Percentiles rank a stretch among this genome's conserved stretches.
These are phyloP conservation scores for Leonotis leonurus DNA, from an alignment of 257 asterid genomes.

Conservation along the genomic window DNA sequence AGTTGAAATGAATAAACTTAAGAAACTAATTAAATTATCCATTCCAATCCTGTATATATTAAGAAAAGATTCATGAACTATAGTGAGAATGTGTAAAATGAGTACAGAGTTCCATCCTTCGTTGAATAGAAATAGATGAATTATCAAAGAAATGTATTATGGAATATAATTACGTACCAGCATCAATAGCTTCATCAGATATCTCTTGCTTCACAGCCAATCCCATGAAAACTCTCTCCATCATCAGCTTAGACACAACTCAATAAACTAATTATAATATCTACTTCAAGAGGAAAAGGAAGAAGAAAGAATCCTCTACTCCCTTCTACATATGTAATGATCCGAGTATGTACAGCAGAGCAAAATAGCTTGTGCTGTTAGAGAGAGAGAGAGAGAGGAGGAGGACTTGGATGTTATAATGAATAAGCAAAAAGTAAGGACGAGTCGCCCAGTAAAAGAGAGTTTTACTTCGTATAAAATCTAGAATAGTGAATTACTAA, in stretches of 20 bases:
- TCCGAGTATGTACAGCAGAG: background rate
- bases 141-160: background rate
- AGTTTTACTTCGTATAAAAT: too few species aligned
- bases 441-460: too few species aligned
- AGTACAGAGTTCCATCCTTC: background rate
- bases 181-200: constrained; percentile 36
- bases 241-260: background rate
- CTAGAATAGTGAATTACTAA: too few species aligned
- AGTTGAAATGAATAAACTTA: background rate
- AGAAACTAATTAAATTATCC: background rate
- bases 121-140: background rate
- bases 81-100: background rate
- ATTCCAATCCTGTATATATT: background rate
- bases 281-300: background rate
- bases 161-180: constrained; percentile 38
- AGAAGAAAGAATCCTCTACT: background rate
- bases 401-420: background rate
- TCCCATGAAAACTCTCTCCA: constrained; percentile 69
- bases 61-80: background rate
- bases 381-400: constrained; percentile 3
- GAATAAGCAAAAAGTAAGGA: too few species aligned
- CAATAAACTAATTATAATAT: background rate
- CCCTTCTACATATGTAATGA: background rate
- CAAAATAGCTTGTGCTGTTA: background rate
- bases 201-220: constrained; percentile 48